Evolutionary conservation across 192 early-diverging fungal species (phyloP).

Genomic region (Entrophospora sp.): DNA sequence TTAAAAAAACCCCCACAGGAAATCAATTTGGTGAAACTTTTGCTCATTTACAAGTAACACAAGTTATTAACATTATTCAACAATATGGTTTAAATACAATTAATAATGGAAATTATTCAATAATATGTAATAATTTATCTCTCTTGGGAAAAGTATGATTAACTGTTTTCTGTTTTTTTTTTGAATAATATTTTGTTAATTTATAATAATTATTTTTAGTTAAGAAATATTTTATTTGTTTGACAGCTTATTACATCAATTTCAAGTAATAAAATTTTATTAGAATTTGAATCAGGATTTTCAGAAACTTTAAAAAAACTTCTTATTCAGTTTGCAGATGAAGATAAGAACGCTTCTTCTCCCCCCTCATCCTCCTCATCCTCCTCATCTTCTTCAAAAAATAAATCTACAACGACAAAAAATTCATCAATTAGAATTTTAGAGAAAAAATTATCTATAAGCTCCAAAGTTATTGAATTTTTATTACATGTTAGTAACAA

Average conservation of each 20-base stretch:
- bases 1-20: too few relatives aligned
- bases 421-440: neutral
- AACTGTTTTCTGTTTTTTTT: too few relatives aligned
- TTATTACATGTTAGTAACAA: slow-evolving; percentile 33
- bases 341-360: neutral
- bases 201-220: too few relatives aligned
- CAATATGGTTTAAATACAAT: neutral
- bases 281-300: slow-evolving; percentile 37
- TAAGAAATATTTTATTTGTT: too few relatives aligned
- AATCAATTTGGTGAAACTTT: slow-evolving; percentile 50
- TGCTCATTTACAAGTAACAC: slow-evolving; percentile 41
- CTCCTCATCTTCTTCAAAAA: slow-evolving; percentile 1
- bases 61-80: slow-evolving; percentile 42
- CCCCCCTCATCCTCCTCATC: neutral
- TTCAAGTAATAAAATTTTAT: slow-evolving; percentile 23
- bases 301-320: slow-evolving; percentile 27
- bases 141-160: slow-evolving; percentile 25
- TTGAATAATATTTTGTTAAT: too few relatives aligned
- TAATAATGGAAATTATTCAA: slow-evolving; percentile 4
- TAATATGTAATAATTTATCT: slow-evolving; percentile 23
- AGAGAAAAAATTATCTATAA: slow-evolving; percentile 25
- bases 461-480: slow-evolving; percentile 24
- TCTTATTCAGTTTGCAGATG: slow-evolving; percentile 23
- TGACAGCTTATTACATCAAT: slow-evolving; percentile 26
- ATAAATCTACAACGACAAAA: slow-evolving; percentile 22